These are phyloP conservation scores for Saccharata proteae DNA, from an alignment of 2,329 filamentous ascomycete species.

Conservation along the genomic window DNA sequence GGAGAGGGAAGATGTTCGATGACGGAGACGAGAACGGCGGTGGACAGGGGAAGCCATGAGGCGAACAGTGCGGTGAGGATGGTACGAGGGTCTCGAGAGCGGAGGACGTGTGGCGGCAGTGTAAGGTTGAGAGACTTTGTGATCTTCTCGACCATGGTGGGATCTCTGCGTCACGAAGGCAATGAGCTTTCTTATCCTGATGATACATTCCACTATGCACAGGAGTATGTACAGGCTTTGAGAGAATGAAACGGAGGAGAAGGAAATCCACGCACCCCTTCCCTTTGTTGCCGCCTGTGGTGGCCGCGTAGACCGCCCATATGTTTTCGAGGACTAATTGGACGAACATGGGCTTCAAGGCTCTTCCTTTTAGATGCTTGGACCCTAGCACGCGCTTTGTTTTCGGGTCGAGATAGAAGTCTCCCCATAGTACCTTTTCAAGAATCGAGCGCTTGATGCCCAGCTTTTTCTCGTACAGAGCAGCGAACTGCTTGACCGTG, in stretches of 20 bases:
- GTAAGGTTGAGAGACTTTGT: conserved; percentile 80
- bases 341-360: conserved; percentile 93
- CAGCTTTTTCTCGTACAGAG: conserved; percentile 89
- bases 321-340: conserved; percentile 91
- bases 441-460: conserved; percentile 80
- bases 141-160: conserved; percentile 78
- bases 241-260: conserved; percentile 12
- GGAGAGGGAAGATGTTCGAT: conserved; percentile 88
- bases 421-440: conserved; percentile 94
- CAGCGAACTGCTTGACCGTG: conserved; percentile 86
- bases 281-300: conserved; percentile 66
- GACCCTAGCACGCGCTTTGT: conserved; percentile 83
- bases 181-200: conserved; percentile 30
- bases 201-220: conserved; percentile 4
- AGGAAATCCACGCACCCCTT: conserved; percentile 54
- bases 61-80: conserved; percentile 79
- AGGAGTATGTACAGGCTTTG: conserved; percentile 18
- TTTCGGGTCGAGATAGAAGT: conserved; percentile 92
- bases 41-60: conserved; percentile 84
- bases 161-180: conserved; percentile 45
- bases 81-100: conserved; percentile 71
- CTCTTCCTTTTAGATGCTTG: conserved; percentile 86
- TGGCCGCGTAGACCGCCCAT: conserved; percentile 91
- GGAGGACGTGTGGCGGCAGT: conserved; percentile 70
- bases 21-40: conserved; percentile 83